Conservation (phyloP, 163 green algal species). For the Trebouxiophyceae sp. region DNA sequence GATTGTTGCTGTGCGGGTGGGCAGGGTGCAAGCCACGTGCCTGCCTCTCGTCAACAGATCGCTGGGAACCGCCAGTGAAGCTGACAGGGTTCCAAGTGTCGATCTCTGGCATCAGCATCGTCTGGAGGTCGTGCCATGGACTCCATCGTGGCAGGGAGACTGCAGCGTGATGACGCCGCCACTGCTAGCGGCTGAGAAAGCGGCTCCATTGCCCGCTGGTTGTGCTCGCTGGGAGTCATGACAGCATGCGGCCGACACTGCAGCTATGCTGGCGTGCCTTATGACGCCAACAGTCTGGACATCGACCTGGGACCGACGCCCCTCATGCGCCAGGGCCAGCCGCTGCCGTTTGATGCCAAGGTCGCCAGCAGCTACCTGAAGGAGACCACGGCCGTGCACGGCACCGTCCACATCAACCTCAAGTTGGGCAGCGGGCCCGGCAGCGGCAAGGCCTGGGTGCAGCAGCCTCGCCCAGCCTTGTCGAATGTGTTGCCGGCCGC, state of each 20-base stretch:
- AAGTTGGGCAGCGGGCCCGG: conserved; percentile 49
- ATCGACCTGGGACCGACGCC: conserved; percentile 74
- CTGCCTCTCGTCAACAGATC: no score
- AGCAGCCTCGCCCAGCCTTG: no score
- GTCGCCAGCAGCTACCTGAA: conserved; percentile 87
- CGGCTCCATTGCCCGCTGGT: neutral
- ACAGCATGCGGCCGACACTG: neutral
- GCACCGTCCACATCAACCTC: conserved; percentile 79
- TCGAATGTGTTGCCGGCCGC: no score
- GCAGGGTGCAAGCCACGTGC: no score
- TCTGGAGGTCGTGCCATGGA: no score
- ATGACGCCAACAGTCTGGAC: conserved; percentile 71
- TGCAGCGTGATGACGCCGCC: neutral
- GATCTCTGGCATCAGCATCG: no score
- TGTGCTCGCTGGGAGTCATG: neutral
- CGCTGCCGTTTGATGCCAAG: conserved; percentile 84
- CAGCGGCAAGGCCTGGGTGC: conserved; percentile 73
- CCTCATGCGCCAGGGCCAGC: conserved; percentile 93
- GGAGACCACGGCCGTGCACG: conserved; percentile 60
- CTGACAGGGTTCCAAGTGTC: no score
- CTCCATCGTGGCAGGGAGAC: no score
- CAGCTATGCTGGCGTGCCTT: conserved; percentile 77
- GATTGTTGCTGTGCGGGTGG: no score
- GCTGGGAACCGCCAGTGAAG: no score
- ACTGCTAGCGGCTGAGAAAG: neutral